Evolutionary conservation across 768 basidiomycete species (phyloP).

Genomic region (Amanita jacksonii): DNA sequence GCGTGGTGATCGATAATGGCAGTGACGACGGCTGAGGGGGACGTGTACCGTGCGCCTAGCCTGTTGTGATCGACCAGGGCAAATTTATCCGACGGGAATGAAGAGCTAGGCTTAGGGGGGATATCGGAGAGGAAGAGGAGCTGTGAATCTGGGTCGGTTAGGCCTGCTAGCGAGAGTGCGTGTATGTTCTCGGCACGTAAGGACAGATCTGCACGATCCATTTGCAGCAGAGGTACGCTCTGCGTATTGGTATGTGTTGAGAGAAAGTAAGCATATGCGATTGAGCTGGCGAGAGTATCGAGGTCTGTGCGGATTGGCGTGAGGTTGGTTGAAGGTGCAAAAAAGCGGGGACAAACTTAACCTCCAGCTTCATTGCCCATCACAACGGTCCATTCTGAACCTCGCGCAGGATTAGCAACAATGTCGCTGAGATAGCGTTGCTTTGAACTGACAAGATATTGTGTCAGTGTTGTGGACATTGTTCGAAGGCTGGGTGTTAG

Average conservation of each 20-base stretch:
- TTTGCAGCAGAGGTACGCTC: conserved; percentile 66
- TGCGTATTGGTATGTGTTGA: conserved; percentile 44
- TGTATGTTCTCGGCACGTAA: conserved; percentile 85
- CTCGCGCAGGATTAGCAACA: conserved; percentile 29
- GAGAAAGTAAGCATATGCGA: conserved; percentile 75
- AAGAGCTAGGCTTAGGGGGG: conserved; percentile 21
- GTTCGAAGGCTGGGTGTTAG: background rate
- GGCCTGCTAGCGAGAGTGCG: conserved; percentile 53
- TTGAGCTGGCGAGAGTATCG: conserved; percentile 79
- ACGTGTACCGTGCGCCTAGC: conserved; percentile 36
- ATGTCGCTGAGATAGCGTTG: conserved; percentile 51
- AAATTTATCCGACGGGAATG: conserved; percentile 48
- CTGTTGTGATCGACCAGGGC: conserved; percentile 90
- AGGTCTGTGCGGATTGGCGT: conserved; percentile 70
- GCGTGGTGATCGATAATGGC: conserved; percentile 88
- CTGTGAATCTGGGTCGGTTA: conserved; percentile 39
- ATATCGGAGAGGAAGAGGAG: conserved; percentile 67
- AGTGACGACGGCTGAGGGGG: conserved; percentile 41
- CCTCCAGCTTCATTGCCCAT: conserved; percentile 98
- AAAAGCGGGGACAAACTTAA: conserved; percentile 20
- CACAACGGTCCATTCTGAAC: conserved; percentile 67
- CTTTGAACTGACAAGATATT: conserved; percentile 36
- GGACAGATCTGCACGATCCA: conserved; percentile 52
- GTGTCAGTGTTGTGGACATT: conserved; percentile 14
- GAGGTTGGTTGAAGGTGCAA: background rate